phyloP scores from a whole-genome alignment of 2,329 filamentous ascomycete species.

The Sphaerostilbella broomeana region DNA sequence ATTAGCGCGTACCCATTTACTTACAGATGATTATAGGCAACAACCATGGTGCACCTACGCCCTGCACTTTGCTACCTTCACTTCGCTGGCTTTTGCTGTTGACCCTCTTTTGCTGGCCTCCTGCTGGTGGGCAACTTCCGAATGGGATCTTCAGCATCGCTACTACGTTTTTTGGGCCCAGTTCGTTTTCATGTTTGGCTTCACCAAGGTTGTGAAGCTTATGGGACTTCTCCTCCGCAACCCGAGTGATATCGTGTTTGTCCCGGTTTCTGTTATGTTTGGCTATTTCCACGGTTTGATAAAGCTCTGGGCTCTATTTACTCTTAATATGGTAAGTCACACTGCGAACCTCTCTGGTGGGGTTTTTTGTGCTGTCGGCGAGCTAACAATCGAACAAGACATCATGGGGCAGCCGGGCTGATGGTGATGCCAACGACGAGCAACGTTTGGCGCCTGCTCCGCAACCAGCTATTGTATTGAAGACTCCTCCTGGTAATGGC shows the following conservation, averaged over 20 bases:
- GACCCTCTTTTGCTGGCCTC: constrained; percentile 68
- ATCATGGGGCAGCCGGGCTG: constrained; percentile 89
- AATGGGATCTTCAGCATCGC: constrained; percentile 49
- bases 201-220: constrained; percentile 88
- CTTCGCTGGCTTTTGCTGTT: constrained; percentile 73
- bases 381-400: constrained; percentile 52
- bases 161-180: constrained; percentile 54
- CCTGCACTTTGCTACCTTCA: constrained; percentile 86
- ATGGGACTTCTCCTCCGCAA: constrained; percentile 79
- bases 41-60: constrained; percentile 93
- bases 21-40: constrained; percentile 49
- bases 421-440: constrained; percentile 78
- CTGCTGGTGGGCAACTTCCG: constrained; percentile 60
- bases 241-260: constrained; percentile 69
- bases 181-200: constrained; percentile 66
- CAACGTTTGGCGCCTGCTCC: constrained; percentile 55
- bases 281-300: constrained; percentile 90
- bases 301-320: constrained; percentile 81
- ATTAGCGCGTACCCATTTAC: constrained; percentile 14
- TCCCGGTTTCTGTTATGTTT: constrained; percentile 82
- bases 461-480: constrained; percentile 34
- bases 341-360: not conserved
- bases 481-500: constrained; percentile 36
- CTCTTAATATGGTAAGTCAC: constrained; percentile 69
- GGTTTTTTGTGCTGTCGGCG: not conserved